A percentile compares a stretch with the other conserved stretches of the same genome.
Evolutionary conservation across 2,329 filamentous ascomycete genomes (phyloP).

Genomic region (Ophiognomonia clavigignenti-juglandacearum): DNA sequence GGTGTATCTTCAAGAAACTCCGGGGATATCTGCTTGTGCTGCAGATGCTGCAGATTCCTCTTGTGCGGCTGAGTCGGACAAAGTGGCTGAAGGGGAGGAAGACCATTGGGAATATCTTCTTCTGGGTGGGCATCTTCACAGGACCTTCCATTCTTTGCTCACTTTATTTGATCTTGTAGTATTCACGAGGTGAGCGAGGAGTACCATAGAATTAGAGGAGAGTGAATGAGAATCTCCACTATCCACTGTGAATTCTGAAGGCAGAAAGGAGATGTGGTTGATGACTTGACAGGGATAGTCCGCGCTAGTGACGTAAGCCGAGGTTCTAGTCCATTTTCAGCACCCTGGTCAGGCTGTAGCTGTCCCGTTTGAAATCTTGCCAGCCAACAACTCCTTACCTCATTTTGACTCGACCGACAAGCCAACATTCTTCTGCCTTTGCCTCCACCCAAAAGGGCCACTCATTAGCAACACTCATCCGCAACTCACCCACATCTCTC

Average conservation of each 20-base stretch:
- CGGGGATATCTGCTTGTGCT: slow-evolving; percentile 68
- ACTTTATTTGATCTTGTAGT: slow-evolving; percentile 52
- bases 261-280: too few species aligned
- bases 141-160: slow-evolving; percentile 65
- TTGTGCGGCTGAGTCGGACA: slow-evolving; percentile 63
- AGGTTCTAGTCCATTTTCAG: too few species aligned
- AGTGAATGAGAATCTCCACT: too few species aligned
- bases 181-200: too few species aligned
- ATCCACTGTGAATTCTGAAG: too few species aligned
- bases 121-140: slow-evolving; percentile 76
- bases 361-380: neutral
- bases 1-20: slow-evolving; percentile 73
- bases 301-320: too few species aligned
- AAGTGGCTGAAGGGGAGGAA: slow-evolving; percentile 58
- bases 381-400: slow-evolving; percentile 2
- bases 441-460: too few species aligned
- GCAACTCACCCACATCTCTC: slow-evolving; percentile 16
- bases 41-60: slow-evolving; percentile 69
- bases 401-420: neutral
- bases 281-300: too few species aligned
- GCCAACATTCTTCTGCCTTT: too few species aligned
- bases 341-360: too few species aligned
- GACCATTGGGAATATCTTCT: slow-evolving; percentile 67
- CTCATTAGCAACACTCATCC: slow-evolving; percentile 4
- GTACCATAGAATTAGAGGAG: too few species aligned